Evolutionary conservation across 495 filamentous ascomycete genomes (phyloP).

Genomic region (Talaromyces stipitatus): DNA sequence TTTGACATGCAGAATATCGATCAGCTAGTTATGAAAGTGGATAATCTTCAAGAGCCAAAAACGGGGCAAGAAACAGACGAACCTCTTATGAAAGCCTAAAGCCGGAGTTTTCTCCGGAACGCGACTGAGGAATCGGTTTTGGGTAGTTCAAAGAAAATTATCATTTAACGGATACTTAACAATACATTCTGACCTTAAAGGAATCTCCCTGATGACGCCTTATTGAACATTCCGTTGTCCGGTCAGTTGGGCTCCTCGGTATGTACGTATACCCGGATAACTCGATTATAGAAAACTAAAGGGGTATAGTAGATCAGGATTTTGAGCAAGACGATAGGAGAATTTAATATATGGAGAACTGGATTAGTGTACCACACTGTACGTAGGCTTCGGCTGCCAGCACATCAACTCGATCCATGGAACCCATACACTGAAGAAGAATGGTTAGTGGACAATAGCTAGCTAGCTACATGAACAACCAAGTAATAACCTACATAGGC

Average conservation of each 20-base stretch:
- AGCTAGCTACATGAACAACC: not conserved
- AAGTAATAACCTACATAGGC: not conserved
- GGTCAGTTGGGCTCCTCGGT: not conserved
- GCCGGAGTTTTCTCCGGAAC: not conserved
- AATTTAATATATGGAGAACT: not conserved
- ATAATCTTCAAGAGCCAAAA: slow-evolving; percentile 1
- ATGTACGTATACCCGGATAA: not conserved
- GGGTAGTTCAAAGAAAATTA: not conserved
- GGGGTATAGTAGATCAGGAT: not conserved
- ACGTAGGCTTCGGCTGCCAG: not conserved
- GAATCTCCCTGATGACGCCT: not conserved
- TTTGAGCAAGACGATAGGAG: not conserved
- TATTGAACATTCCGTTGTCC: not conserved
- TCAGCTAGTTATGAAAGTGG: not conserved
- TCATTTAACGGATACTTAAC: not conserved
- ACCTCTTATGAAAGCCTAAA: not conserved
- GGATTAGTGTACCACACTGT: not conserved
- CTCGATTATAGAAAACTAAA: not conserved
- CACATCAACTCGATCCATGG: not conserved
- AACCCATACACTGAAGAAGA: not conserved
- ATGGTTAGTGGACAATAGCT: not conserved
- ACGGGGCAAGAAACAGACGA: not conserved
- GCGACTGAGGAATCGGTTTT: not conserved
- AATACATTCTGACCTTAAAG: not conserved
- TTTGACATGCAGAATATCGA: not conserved